These are phyloP conservation scores for Lichtheimia ramosa DNA, from an alignment of 371 early-diverging fungal genomes.

Conservation along the genomic window DNA sequence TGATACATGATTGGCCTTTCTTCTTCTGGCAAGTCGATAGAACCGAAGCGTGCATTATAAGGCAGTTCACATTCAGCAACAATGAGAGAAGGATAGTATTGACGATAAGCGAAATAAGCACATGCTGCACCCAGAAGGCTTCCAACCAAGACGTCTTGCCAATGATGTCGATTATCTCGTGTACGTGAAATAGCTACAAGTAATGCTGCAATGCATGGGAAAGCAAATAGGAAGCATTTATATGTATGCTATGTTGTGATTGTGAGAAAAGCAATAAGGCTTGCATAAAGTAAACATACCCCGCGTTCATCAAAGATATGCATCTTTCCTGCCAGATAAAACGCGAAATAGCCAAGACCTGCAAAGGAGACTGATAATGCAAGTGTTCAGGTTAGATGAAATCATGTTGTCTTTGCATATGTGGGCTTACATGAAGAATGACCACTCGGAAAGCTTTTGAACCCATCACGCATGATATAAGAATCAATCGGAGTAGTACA, in stretches of 20 bases:
- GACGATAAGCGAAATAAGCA: constrained; percentile 16
- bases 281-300: constrained; percentile 19
- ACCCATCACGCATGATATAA: constrained; percentile 72
- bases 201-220: constrained; percentile 66
- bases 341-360: constrained; percentile 67
- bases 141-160: constrained; percentile 79
- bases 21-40: background rate
- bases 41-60: background rate
- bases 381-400: background rate
- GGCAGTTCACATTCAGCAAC: constrained; percentile 6
- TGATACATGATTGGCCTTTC: constrained; percentile 2
- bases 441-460: constrained; percentile 93
- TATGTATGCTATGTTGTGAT: constrained; percentile 49
- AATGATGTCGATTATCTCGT: constrained; percentile 83
- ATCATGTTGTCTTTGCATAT: background rate
- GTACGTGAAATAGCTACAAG: constrained; percentile 74
- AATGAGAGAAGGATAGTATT: constrained; percentile 14
- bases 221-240: constrained; percentile 61
- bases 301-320: constrained; percentile 70
- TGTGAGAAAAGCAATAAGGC: background rate
- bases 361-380: constrained; percentile 64
- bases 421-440: constrained; percentile 73
- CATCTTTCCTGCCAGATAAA: constrained; percentile 75
- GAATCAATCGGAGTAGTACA: constrained; percentile 56
- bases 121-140: constrained; percentile 29